Base-by-base conservation (phyloP, 2,329 filamentous ascomycete genomes). In the Parastagonospora nodorum region DNA sequence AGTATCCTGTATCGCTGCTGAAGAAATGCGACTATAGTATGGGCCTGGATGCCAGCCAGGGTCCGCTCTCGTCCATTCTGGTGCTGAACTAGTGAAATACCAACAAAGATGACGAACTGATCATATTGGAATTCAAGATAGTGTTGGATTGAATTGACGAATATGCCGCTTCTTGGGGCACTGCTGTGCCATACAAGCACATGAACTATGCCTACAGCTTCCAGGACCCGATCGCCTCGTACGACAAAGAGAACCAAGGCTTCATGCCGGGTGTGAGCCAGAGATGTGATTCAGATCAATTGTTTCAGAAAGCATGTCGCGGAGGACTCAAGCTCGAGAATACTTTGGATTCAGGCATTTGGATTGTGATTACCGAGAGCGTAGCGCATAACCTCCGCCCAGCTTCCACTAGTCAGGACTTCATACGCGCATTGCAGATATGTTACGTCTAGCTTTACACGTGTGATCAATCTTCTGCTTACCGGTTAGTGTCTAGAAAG, bases 241-340 rank as follows among this genome's bases (percentile, higher is more conserved):
- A 79, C 55, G 76, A 76, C 0, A 35, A 51, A 27, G 57, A 55
- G 8, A 78, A 72, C 42, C 48, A 63, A 35, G 41, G 58, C 37
- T 58, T 54, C 16, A 49, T 78, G 55, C 54, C 54, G 45, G 49
- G 58, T 4, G 63, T 75, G 7, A 67, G 66, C 5, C 50, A 45
- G 30, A 67, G 62, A 47, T 77, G 75, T 45, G 76, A 78, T 54
- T 71, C 75, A 0, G 48, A 54, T 1, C 59, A 61, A 1, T 55
- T 78, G 2, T 78, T 74, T 48, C 74, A 77, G 58, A 72, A 42
- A 16, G 51, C 68, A 16, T 62, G 72, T 40, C 71, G 72, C 2
- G 76, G 76, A 12, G 71, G 73, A 27, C 78, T 77, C 50, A 78
- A 78, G 65, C 37, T 48, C n/a, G n/a, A n/a, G n/a, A n/a, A n/a